Evolutionary conservation across 1,284 basidiomycete species (phyloP).

Genomic region (Rugosomyces carneus): DNA sequence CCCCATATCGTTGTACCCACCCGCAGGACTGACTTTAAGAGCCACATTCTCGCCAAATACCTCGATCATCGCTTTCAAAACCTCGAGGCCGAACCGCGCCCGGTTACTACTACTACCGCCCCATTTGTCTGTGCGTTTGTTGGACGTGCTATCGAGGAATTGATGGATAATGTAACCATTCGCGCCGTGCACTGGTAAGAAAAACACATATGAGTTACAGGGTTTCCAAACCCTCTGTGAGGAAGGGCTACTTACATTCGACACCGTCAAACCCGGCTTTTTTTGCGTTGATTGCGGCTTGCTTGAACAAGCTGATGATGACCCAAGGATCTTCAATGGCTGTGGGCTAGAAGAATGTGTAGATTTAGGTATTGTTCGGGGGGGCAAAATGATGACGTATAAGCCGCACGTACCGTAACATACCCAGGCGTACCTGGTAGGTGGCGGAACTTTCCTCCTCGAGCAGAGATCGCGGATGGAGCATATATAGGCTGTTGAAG

Average conservation of each 20-base stretch:
- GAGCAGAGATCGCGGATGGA: conserved; percentile 29
- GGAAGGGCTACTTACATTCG: too few species aligned
- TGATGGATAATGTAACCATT: conserved; percentile 51
- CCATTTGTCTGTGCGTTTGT: conserved; percentile 55
- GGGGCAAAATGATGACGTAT: too few species aligned
- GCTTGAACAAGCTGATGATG: conserved; percentile 38
- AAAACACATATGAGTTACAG: too few species aligned
- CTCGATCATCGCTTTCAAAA: conserved; percentile 38
- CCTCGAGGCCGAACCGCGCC: conserved; percentile 45
- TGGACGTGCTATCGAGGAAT: conserved; percentile 48
- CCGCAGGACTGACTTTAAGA: conserved; percentile 45
- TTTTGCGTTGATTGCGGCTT: conserved; percentile 49
- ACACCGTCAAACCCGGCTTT: conserved; percentile 64
- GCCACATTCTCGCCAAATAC: conserved; percentile 48
- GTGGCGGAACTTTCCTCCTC: conserved; percentile 33
- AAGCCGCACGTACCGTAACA: too few species aligned
- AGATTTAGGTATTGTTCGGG: too few species aligned
- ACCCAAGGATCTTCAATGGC: conserved; percentile 36
- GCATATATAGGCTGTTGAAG: conserved; percentile 33
- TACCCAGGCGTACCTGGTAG: conserved; percentile 28
- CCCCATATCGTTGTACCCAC: conserved; percentile 43
- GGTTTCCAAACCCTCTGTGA: too few species aligned
- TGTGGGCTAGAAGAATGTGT: too few species aligned
- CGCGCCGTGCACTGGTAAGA: conserved; percentile 38
- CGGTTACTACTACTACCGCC: conserved; percentile 56